Evolutionary conservation across 169 alveolate species (phyloP).

Genomic region (Plasmodium fragile): DNA sequence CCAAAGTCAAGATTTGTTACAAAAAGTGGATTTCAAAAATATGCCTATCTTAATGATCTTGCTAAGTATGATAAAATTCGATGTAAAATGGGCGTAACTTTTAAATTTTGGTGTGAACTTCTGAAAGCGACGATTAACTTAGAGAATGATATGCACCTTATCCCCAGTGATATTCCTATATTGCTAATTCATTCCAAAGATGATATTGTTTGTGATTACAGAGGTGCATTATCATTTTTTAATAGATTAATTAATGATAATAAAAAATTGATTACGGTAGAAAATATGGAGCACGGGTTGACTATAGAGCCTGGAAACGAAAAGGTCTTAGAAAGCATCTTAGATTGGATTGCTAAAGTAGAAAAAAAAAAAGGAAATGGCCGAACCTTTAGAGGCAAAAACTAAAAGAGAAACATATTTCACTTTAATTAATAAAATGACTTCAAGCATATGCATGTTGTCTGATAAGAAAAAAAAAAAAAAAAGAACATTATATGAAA

Average conservation of each 20-base stretch:
- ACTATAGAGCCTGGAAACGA: slow-evolving; percentile 25
- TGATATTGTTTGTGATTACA: slow-evolving; percentile 56
- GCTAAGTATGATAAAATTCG: slow-evolving; percentile 73
- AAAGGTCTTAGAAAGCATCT: not conserved
- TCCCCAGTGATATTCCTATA: slow-evolving; percentile 77
- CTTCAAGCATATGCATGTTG: not conserved
- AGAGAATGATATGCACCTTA: slow-evolving; percentile 15
- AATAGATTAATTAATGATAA: not conserved
- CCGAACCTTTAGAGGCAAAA: not conserved
- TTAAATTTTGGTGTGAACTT: slow-evolving; percentile 36
- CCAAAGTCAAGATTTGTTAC: slow-evolving; percentile 49
- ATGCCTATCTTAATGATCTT: not conserved
- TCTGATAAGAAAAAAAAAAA: not conserved
- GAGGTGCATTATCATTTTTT: slow-evolving; percentile 11
- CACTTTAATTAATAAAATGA: not conserved
- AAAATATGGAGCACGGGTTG: slow-evolving; percentile 20
- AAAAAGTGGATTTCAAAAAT: slow-evolving; percentile 1
- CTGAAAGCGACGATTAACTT: slow-evolving; percentile 75
- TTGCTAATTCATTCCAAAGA: slow-evolving; percentile 77
- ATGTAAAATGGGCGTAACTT: slow-evolving; percentile 18
- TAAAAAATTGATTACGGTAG: not conserved
- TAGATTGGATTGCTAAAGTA: not conserved
- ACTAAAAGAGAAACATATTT: not conserved
- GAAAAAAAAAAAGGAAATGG: not conserved
- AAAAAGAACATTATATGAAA: not conserved